A percentile compares a stretch with the other conserved stretches of the same genome.
These are phyloP conservation scores for Phtheirospermum japonicum DNA, from an alignment of 257 asterid genomes.

Conservation along the genomic window DNA sequence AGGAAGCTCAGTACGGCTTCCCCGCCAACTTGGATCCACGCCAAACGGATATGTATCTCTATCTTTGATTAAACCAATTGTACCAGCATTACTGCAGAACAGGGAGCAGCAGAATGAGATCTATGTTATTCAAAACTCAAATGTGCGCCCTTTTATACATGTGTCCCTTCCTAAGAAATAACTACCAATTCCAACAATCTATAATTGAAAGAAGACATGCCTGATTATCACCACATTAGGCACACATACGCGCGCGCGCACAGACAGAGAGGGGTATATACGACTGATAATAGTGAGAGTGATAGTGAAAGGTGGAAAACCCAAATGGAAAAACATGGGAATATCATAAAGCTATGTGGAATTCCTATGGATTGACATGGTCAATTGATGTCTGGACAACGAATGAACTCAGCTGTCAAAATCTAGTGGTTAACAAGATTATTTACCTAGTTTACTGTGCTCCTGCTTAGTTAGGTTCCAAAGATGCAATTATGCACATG, in stretches of 20 bases:
- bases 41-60: conserved; percentile 89
- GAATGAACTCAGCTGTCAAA: neutral
- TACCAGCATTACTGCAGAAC: conserved; percentile 56
- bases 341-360: too few relatives aligned
- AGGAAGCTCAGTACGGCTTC: conserved; percentile 95
- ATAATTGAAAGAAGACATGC: neutral
- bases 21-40: conserved; percentile 97
- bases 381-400: neutral
- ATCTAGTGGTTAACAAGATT: neutral
- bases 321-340: too few relatives aligned
- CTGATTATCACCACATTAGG: neutral
- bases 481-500: neutral
- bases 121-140: conserved; percentile 18
- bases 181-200: neutral
- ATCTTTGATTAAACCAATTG: conserved; percentile 65
- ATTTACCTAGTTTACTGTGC: neutral
- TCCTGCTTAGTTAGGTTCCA: neutral
- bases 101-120: conserved; percentile 17
- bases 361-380: too few relatives aligned
- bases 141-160: neutral
- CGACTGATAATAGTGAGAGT: neutral
- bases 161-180: neutral
- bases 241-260: too few relatives aligned
- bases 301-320: neutral
- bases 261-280: neutral